Evolutionary conservation across 805 yeast genomes (phyloP).

Genomic region (Kazachstania psychrophila): DNA sequence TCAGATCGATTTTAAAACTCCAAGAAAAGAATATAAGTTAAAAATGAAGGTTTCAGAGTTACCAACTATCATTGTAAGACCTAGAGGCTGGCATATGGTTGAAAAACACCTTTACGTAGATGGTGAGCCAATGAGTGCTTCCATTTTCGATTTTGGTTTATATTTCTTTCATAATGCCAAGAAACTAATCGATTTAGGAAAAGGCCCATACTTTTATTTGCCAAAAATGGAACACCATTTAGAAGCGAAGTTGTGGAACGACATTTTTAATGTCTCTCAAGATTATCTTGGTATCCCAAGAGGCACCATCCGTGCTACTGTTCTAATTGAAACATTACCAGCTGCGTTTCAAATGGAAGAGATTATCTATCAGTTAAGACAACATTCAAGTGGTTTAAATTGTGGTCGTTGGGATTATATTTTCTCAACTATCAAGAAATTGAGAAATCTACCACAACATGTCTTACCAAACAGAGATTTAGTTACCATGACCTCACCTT

Average conservation of each 20-base stretch:
- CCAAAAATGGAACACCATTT: constrained; percentile 84
- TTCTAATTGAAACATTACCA: constrained; percentile 73
- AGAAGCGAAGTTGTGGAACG: constrained; percentile 80
- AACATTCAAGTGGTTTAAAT: constrained; percentile 71
- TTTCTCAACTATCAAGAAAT: constrained; percentile 67
- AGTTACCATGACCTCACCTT: constrained; percentile 74
- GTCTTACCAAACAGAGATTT: constrained; percentile 69
- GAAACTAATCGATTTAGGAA: constrained; percentile 50
- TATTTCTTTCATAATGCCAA: constrained; percentile 70
- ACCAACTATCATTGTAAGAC: constrained; percentile 75
- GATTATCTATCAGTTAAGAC: constrained; percentile 65
- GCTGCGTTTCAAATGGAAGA: constrained; percentile 85
- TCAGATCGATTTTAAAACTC: constrained; percentile 43
- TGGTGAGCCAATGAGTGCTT: constrained; percentile 70
- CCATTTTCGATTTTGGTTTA: constrained; percentile 69
- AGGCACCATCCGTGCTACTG: constrained; percentile 75
- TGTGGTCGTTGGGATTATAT: constrained; percentile 90
- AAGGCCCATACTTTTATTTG: constrained; percentile 73
- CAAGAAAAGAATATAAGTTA: constrained; percentile 36
- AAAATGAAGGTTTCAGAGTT: constrained; percentile 34
- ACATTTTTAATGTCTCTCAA: constrained; percentile 65
- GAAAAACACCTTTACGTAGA: constrained; percentile 65
- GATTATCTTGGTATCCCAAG: constrained; percentile 58
- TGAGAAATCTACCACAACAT: constrained; percentile 57
- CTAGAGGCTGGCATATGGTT: constrained; percentile 82